phyloP scores from a whole-genome alignment of 2,329 filamentous ascomycete genomes.

The Diaporthe vaccinii region DNA sequence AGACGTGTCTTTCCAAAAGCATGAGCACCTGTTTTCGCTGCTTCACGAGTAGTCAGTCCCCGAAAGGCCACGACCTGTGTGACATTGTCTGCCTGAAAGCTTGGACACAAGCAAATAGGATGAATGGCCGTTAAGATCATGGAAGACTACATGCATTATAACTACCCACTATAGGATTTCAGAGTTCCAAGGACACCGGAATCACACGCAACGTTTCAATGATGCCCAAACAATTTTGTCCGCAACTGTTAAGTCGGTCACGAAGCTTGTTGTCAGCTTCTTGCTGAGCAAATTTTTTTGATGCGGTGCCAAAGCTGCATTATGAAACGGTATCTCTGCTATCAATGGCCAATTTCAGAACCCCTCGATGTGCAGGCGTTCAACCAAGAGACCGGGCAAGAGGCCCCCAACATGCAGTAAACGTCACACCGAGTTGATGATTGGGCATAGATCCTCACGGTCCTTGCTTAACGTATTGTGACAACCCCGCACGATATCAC shows the following conservation, averaged over 20 bases:
- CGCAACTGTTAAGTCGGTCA: neutral
- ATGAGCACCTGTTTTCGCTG: no score
- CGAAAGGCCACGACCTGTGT: no score
- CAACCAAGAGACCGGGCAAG: neutral
- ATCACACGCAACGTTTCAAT: neutral
- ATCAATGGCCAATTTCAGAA: neutral
- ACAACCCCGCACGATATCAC: slow-evolving; percentile 17
- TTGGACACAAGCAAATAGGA: neutral
- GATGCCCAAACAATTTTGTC: neutral
- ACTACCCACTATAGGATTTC: neutral
- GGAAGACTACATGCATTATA: neutral
- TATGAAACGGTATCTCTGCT: no score
- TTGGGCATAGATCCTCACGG: neutral
- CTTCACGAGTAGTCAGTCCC: no score
- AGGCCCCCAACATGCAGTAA: neutral
- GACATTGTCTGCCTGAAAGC: no score
- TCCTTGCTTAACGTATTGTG: neutral
- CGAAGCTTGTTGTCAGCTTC: neutral
- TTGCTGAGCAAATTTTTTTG: no score
- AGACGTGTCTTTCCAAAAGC: no score
- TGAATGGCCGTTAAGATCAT: neutral
- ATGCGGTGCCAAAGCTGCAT: neutral
- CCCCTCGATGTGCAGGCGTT: neutral
- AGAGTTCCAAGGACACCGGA: neutral
- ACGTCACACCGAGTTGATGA: neutral